Base-by-base conservation (phyloP, 164 flowering plant genomes). In the Protea cynaroides region DNA sequence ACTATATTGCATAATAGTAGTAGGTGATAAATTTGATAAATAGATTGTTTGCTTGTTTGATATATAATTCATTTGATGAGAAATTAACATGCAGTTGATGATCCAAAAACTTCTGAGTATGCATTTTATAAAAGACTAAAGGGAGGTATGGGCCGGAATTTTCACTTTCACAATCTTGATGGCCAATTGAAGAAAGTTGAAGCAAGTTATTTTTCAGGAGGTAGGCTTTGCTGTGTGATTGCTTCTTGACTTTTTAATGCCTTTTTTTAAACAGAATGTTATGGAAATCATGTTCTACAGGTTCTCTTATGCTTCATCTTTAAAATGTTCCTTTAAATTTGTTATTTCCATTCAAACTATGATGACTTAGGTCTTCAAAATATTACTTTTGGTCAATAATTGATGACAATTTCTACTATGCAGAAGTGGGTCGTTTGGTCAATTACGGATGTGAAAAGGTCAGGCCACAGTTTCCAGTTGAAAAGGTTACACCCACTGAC, bases 21-120 rank as follows among this genome's bases (percentile, higher is more conserved):
- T 40, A 40, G 46, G 4, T 3, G 1, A 40, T 40, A 40, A 40
- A 40, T 40, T 40, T 40, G 14, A 40, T 40, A 15, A 29, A 43
- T 56, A 19, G 7, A 17, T 5, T 22, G 7, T 12, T 49, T 25
- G 17, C 34, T 29, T 29, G 5, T 29, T 29, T 62, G 21, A n/a
- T 58, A 40, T 61, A 47, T 23, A 51, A 21, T 22, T 58, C 22
- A 54, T 36, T 23, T 60, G 51, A 58, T 62, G 53, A 62, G 50
- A 62, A 69, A 40, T 58, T 62, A 25, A 44, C 19, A 56, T 70
- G 83, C 80, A 82, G 88, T 37, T 56, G 76, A 66, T 68, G 80
- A 58, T 9, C 79, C 96, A 3, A 89, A 89, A 71, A 89, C 96
- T 38, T 84, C 93, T 0, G 96, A 89, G 71, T 89, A 65, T 69